These are phyloP conservation scores for Syzygium grande DNA, from an alignment of 345 rosid species.

Conservation along the genomic window DNA sequence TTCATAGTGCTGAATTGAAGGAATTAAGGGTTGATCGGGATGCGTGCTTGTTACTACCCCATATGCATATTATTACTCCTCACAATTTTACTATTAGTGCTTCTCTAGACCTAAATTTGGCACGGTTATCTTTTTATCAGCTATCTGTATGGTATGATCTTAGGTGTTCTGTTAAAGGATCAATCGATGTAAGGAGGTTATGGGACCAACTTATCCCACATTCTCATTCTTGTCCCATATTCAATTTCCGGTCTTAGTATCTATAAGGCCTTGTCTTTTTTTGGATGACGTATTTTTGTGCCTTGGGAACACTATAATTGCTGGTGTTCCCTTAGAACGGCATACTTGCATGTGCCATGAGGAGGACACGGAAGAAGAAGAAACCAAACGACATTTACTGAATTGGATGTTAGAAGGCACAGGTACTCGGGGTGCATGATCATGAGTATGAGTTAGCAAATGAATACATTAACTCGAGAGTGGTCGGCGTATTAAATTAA, in stretches of 20 bases:
- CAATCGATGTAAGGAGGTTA: not conserved
- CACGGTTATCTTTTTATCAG: not conserved
- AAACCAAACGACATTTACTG: not conserved
- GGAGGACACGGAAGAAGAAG: not conserved
- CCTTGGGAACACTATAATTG: not conserved
- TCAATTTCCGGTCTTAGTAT: not conserved
- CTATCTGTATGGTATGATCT: not conserved
- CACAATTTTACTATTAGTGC: not conserved
- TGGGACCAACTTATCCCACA: not conserved
- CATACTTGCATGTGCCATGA: not conserved
- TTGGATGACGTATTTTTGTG: not conserved
- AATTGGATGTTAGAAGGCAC: not conserved
- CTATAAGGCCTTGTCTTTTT: not conserved
- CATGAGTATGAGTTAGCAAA: not conserved
- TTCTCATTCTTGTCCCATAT: not conserved
- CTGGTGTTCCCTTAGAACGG: not conserved
- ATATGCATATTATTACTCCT: not conserved
- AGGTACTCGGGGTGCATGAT: not conserved
- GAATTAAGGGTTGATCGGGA: not conserved
- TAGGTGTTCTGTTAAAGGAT: not conserved
- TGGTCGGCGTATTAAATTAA: not conserved
- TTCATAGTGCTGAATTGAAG: not conserved
- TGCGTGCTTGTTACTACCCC: not conserved
- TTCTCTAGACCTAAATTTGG: not conserved
- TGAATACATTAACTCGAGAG: not conserved